These are phyloP conservation scores for Blastobotrys terrestris DNA, from an alignment of 805 yeast genomes.

Conservation along the genomic window DNA sequence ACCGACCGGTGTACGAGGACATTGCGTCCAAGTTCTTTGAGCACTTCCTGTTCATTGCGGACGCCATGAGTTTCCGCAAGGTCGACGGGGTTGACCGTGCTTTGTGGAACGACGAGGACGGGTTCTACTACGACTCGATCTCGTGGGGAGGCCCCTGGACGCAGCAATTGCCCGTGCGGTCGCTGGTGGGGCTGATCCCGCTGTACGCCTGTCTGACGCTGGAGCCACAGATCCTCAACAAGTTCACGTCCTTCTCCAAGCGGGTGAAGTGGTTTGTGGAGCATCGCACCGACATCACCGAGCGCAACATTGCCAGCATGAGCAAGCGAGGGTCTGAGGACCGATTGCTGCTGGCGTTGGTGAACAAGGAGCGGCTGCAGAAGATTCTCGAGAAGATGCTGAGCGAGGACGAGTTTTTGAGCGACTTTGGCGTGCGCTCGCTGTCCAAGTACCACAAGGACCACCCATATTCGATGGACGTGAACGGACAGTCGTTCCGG, in stretches of 20 bases:
- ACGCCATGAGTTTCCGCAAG: conserved; percentile 75
- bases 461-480: conserved; percentile 79
- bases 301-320: conserved; percentile 83
- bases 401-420: conserved; percentile 79
- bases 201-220: conserved; percentile 81
- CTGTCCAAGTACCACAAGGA: conserved; percentile 79
- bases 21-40: conserved; percentile 92
- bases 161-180: conserved; percentile 74
- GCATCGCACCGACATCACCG: conserved; percentile 61
- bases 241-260: conserved; percentile 76
- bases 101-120: conserved; percentile 84
- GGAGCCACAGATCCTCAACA: conserved; percentile 73
- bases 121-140: conserved; percentile 87
- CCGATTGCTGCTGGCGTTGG: conserved; percentile 70
- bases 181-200: conserved; percentile 88
- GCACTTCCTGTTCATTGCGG: conserved; percentile 85
- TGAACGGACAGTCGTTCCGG: conserved; percentile 62
- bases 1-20: conserved; percentile 81
- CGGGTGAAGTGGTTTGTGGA: conserved; percentile 79
- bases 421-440: conserved; percentile 82
- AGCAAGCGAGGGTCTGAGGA: conserved; percentile 72
- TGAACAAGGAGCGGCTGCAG: conserved; percentile 68
- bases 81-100: conserved; percentile 50
- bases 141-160: conserved; percentile 64
- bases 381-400: conserved; percentile 74